A percentile compares a stretch with the other conserved stretches of the same genome.
Conservation (phyloP, 1,284 basidiomycete species). For the Ustilago loliicola region DNA sequence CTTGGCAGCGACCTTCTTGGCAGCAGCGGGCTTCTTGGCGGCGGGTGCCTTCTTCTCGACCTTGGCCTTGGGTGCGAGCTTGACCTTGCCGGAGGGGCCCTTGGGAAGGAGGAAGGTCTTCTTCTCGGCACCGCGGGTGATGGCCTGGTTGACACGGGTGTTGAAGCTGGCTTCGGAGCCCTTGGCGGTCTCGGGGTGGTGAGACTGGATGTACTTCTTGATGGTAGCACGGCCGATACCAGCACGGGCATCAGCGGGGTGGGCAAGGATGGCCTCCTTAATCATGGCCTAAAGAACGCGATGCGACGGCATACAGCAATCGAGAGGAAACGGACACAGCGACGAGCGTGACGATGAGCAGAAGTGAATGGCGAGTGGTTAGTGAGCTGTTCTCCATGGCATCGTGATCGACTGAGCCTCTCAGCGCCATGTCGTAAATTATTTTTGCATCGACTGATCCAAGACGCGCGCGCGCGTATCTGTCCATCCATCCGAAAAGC, state of each 20-base stretch:
- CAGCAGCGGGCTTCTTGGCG: conserved; percentile 65
- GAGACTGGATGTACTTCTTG: conserved; percentile 80
- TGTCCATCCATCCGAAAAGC: conserved; percentile 34
- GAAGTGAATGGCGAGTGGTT: conserved; percentile 7
- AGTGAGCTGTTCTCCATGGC: conserved; percentile 13
- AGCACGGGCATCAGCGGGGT: conserved; percentile 81
- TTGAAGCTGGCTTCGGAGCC: conserved; percentile 76
- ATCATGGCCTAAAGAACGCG: conserved; percentile 62
- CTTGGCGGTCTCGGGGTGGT: conserved; percentile 58
- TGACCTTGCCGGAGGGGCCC: conserved; percentile 83
- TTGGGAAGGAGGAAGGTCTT: conserved; percentile 86
- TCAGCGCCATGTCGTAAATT: conserved; percentile 19
- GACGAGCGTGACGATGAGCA: conserved; percentile 12
- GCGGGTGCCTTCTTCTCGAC: conserved; percentile 74
- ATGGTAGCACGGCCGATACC: conserved; percentile 92
- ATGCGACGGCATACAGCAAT: conserved; percentile 26
- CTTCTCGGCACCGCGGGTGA: conserved; percentile 83
- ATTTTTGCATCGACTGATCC: conserved; percentile 18
- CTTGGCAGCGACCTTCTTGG: conserved; percentile 73
- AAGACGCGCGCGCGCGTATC: conserved; percentile 38
- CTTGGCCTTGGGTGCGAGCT: conserved; percentile 76
- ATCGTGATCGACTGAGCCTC: conserved; percentile 15
- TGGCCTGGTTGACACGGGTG: conserved; percentile 84
- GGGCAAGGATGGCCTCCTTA: conserved; percentile 81
- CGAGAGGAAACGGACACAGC: background rate